Conservation (phyloP, 345 rosid genomes). For the Brassica napus region Da-Ae NC_063447.1:48735001-48735500, state of each 20-base stretch:
- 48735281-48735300: constrained; percentile 43
- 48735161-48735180: constrained; percentile 73
- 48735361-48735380: constrained; percentile 72
- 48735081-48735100: neutral
- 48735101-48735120: constrained; percentile 30
- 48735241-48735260: neutral
- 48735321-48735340: constrained; percentile 65
- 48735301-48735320: constrained; percentile 64
- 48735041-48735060: constrained; percentile 3
- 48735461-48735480: neutral
- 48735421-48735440: constrained; percentile 13
- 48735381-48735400: constrained; percentile 65
- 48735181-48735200: constrained; percentile 73
- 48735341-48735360: constrained; percentile 53
- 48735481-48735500: neutral
- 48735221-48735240: neutral
- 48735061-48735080: neutral
- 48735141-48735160: constrained; percentile 73
- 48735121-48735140: constrained; percentile 71
- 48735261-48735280: neutral
- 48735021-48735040: constrained; percentile 1
- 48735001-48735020: constrained; percentile 1
- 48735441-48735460: neutral
- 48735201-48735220: neutral
- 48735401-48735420: constrained; percentile 62